Percentiles rank a stretch among this genome's conserved stretches.
These are phyloP conservation scores for Boletellus deceptivus DNA, from an alignment of 1,284 basidiomycete species.

Conservation along the genomic window DNA sequence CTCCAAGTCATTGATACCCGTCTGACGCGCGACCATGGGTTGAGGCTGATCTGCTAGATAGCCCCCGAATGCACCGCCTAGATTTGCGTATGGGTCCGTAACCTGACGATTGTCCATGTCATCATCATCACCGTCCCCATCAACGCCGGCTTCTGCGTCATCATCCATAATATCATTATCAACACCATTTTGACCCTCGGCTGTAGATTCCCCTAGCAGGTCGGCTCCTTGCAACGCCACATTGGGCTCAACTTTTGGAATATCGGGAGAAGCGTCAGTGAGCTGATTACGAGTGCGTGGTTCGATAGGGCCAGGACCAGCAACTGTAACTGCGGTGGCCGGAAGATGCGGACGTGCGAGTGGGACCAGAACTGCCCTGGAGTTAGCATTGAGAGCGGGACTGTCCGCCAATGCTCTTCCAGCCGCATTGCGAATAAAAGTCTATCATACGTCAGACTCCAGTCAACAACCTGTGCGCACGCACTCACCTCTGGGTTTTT, in stretches of 20 bases:
- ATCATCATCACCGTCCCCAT: constrained; percentile 35
- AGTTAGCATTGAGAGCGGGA: constrained; percentile 74
- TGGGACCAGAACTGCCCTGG: constrained; percentile 68
- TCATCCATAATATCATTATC: constrained; percentile 10
- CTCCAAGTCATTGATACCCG: constrained; percentile 37
- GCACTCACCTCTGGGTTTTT: constrained; percentile 80
- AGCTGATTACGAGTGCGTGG: constrained; percentile 30
- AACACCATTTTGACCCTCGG: background rate
- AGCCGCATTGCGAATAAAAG: constrained; percentile 78
- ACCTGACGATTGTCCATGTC: constrained; percentile 32
- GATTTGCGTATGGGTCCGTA: constrained; percentile 71
- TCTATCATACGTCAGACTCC: constrained; percentile 44
- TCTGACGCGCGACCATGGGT: constrained; percentile 41
- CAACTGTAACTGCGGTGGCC: constrained; percentile 44
- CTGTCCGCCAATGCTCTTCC: constrained; percentile 74
- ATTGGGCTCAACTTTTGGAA: constrained; percentile 15
- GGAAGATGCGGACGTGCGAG: constrained; percentile 54
- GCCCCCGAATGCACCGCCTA: constrained; percentile 68
- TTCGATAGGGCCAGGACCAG: constrained; percentile 69
- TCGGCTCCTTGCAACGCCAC: constrained; percentile 9
- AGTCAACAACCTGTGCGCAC: background rate
- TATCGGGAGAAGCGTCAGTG: constrained; percentile 23
- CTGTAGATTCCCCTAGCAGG: constrained; percentile 4
- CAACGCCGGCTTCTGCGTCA: constrained; percentile 16
- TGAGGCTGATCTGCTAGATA: constrained; percentile 65